Conservation (phyloP, 1,284 basidiomycete genomes). For the Fomitiporia mediterranea region DNA sequence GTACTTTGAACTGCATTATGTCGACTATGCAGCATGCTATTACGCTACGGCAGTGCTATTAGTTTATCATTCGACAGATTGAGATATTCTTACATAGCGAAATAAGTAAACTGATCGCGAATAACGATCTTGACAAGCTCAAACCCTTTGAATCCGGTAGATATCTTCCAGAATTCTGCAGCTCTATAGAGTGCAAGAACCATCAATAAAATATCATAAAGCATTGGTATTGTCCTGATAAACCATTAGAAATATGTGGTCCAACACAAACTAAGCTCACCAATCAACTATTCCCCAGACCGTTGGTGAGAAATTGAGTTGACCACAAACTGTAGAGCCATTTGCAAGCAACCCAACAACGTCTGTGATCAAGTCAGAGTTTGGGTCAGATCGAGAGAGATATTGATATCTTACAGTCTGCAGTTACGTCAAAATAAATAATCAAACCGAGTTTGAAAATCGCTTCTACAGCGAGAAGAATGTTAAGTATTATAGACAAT, state of each 20-base stretch:
- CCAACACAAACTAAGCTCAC: background rate
- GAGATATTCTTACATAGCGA: background rate
- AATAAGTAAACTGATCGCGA: conserved; percentile 7
- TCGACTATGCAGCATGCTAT: background rate
- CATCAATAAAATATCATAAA: background rate
- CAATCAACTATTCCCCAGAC: background rate
- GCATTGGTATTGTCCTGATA: conserved; percentile 1
- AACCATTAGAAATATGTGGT: background rate
- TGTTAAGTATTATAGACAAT: background rate
- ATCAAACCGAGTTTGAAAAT: background rate
- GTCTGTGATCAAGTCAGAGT: background rate
- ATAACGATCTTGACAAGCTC: conserved; percentile 5
- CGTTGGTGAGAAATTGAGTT: background rate
- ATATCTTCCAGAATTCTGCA: conserved; percentile 8
- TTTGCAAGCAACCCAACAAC: background rate
- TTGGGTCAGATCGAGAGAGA: background rate
- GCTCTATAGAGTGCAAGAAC: conserved; percentile 8
- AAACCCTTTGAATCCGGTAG: background rate
- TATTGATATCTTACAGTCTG: background rate
- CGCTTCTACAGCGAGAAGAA: background rate
- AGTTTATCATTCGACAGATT: too few relatives aligned
- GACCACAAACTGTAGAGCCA: background rate
- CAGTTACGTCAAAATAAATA: background rate
- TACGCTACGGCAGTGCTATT: background rate
- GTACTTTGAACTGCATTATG: background rate